Evolutionary conservation across 306 rosid species (phyloP), one percentile per base, ranked within the genome.

Genomic region (Prunus mira): DNA sequence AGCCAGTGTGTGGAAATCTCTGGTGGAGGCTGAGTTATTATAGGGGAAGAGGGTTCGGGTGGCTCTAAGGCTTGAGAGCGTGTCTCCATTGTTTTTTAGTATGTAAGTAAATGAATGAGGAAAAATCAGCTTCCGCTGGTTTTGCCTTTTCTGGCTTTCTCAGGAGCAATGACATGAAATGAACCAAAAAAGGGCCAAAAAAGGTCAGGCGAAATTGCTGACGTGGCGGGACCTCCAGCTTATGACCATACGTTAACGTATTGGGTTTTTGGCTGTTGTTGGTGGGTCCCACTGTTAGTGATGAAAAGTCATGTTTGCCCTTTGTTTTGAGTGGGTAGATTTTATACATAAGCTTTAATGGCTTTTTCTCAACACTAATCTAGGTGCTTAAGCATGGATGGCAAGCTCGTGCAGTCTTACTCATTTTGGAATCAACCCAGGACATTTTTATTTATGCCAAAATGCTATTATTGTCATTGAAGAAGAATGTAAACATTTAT

Each of bases 91-190:
- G 22, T 22, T 56, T 56, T 49, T 56, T 3, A 24, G 27, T 3
- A 56, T 3, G 27, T n/a, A 55, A 55, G 61, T 65, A 27, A 38
- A 38, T 38, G 43, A 38, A 41, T 43, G 65, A 62, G 81, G 43
- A 71, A 71, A 61, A n/a, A n/a, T n/a, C 34, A 62, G 64, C 49
- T n/a, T 18, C 19, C 12, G 70, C 61, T 50, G 67, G 58, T 32
- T 30, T 62, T 46, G 2, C 78, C 69, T 63, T 74, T 74, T 63
- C 61, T 50, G 72, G 34, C 74, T 58, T 58, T 56, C 65, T 58
- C 34, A 34, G 41, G 41, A 34, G 8, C 41, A 34, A 5, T 34
- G 2, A 10, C 7, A 13, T 1, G 64, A 30, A 24, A 24, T 25
- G 32, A 22, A 11, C 24, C 61, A 55, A 55, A 55, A 3, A n/a